Conservation (phyloP, 2,329 filamentous ascomycete genomes). For the Albifimbria verrucaria region DNA sequence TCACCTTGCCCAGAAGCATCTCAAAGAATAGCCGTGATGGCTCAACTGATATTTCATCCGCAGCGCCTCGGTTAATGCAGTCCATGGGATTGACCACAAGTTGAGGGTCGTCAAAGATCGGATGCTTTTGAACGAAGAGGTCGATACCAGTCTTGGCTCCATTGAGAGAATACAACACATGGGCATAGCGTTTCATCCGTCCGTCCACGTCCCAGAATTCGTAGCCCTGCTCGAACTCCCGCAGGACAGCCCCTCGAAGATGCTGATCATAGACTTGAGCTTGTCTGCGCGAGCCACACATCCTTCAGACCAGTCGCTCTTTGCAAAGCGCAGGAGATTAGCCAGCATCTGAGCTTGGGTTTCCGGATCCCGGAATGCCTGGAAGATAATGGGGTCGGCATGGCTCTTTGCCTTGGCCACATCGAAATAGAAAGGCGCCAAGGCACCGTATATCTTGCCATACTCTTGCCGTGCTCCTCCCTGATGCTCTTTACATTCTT, state of each 20-base stretch:
- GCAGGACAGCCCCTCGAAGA: slow-evolving; percentile 90
- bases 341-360: slow-evolving; percentile 86
- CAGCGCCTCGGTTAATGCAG: slow-evolving; percentile 67
- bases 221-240: slow-evolving; percentile 91
- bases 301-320: slow-evolving; percentile 76
- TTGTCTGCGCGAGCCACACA: slow-evolving; percentile 69
- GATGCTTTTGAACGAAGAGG: slow-evolving; percentile 84
- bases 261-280: slow-evolving; percentile 68
- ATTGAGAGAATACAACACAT: slow-evolving; percentile 79
- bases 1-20: slow-evolving; percentile 68
- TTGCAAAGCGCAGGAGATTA: slow-evolving; percentile 74
- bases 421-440: slow-evolving; percentile 87
- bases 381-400: slow-evolving; percentile 80
- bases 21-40: slow-evolving; percentile 82
- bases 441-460: slow-evolving; percentile 81
- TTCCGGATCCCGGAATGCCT: slow-evolving; percentile 82
- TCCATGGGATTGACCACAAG: slow-evolving; percentile 69
- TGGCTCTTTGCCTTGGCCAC: slow-evolving; percentile 68
- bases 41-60: slow-evolving; percentile 70
- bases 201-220: slow-evolving; percentile 86
- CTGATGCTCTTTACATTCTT: slow-evolving; percentile 72
- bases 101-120: slow-evolving; percentile 72
- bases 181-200: slow-evolving; percentile 83
- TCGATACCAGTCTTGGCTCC: slow-evolving; percentile 77
- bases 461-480: slow-evolving; percentile 87